Evolutionary conservation across 164 flowering plant species (phyloP), one percentile per base, ranked within the genome.

Genomic region (Vitis riparia): DNA sequence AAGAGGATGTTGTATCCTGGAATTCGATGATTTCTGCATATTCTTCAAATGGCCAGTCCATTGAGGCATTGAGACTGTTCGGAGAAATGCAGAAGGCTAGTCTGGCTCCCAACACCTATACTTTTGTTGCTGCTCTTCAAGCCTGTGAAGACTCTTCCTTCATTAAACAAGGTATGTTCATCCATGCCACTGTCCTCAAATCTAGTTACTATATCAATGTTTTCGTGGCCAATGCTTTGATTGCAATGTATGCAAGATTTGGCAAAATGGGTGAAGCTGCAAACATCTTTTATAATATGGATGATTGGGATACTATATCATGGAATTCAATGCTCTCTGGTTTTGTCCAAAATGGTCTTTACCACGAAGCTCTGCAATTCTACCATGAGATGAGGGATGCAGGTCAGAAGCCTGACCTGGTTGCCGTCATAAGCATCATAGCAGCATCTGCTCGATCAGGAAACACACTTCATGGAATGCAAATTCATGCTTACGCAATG

Each of bases 271-370:
- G 19, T 59, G 80, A 80, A 23, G 94, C 97, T 3, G 66, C 62
- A 19, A 56, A 16, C 16, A 68, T 91, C 55, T 91, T 95, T 63
- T 0, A 55, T 16, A 12, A 52, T 11, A 82, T 90, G 83, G 73
- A 73, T 48, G 80, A 75, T 50, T 87, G 71, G 67, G 99, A 95
- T 77, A 68, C 30, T 50, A 68, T 95, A 30, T 87, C 97, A 9
- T 90, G 94, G 98, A 95, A 91, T 77, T 86, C 98, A 0, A 80
- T 91, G 84, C 83, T 95, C 15, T 80, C 86, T 10, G 93, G 91
- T 58, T 90, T 82, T 66, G 84, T 89, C 6, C 95, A 91, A 60
- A 92, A 87, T 72, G 86, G 82, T 14, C 69, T 79, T 55, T 83
- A 83, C 61, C n/a, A 37, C 19, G 93, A 94, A 75, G 90, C 89